Percentiles rank a stretch among this genome's conserved stretches.
These are phyloP conservation scores for Ogataea naganishii DNA, from an alignment of 805 yeast genomes.

Conservation along the genomic window DNA sequence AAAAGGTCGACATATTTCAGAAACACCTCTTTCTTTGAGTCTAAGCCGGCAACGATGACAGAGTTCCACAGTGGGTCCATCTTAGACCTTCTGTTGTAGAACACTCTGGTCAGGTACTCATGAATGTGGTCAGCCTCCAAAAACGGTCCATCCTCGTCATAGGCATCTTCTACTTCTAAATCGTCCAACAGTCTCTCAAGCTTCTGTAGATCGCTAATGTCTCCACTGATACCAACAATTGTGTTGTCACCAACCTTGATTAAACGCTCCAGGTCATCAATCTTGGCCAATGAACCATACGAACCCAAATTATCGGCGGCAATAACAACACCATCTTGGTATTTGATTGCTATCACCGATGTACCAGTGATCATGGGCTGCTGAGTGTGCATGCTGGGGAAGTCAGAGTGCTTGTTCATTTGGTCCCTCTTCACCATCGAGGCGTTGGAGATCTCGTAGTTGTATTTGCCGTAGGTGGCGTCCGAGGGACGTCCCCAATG, in stretches of 20 bases:
- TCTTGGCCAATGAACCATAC: slow-evolving; percentile 86
- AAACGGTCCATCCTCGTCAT: slow-evolving; percentile 59
- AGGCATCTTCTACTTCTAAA: slow-evolving; percentile 67
- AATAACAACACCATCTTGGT: slow-evolving; percentile 79
- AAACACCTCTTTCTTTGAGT: slow-evolving; percentile 59
- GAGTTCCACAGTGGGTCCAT: slow-evolving; percentile 98
- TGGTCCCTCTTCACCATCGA: too few species aligned
- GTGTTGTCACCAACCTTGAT: slow-evolving; percentile 78
- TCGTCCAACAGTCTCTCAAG: slow-evolving; percentile 68
- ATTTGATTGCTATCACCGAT: slow-evolving; percentile 87
- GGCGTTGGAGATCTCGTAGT: slow-evolving; percentile 64
- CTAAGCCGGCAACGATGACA: slow-evolving; percentile 81
- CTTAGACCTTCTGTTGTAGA: slow-evolving; percentile 83
- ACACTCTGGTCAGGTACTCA: slow-evolving; percentile 74
- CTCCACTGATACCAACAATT: slow-evolving; percentile 91
- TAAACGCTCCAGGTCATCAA: slow-evolving; percentile 78
- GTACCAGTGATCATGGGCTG: slow-evolving; percentile 96
- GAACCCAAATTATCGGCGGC: slow-evolving; percentile 95
- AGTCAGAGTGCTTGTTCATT: slow-evolving; percentile 23
- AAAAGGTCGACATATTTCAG: slow-evolving; percentile 81
- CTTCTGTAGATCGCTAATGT: slow-evolving; percentile 87
- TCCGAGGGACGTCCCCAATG: slow-evolving; percentile 94
- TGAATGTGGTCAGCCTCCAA: slow-evolving; percentile 83
- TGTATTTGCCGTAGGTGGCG: slow-evolving; percentile 74
- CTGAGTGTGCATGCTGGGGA: slow-evolving; percentile 82